Conservation (phyloP, 176 grass and related monocot species). For the Carex myosuroides region DNA sequence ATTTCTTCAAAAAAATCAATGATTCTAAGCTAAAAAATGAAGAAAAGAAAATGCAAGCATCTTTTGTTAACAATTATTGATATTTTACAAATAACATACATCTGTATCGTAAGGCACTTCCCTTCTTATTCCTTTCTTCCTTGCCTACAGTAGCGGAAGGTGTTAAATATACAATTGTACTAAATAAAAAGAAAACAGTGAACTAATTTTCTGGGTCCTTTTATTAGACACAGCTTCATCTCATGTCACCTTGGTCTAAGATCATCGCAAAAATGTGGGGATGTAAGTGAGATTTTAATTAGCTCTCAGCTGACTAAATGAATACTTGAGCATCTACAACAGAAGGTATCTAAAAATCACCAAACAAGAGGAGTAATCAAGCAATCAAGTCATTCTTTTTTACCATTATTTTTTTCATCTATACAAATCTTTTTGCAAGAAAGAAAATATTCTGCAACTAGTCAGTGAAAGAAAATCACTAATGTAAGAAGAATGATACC, state of each 20-base stretch:
- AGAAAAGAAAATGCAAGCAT: background rate
- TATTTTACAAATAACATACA: background rate
- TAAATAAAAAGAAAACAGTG: background rate
- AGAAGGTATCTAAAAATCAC: slow-evolving; percentile 5
- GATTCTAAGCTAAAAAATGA: background rate
- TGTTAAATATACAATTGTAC: background rate
- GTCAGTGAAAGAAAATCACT: background rate
- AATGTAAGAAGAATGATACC: background rate
- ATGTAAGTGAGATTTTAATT: background rate
- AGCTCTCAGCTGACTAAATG: background rate
- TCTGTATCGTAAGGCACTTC: background rate
- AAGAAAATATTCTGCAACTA: background rate
- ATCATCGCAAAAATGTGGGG: background rate
- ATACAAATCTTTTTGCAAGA: background rate
- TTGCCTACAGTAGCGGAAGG: background rate
- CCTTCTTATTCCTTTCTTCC: background rate
- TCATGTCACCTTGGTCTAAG: background rate
- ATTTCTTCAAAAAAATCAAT: background rate
- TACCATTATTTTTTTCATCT: background rate
- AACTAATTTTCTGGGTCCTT: background rate
- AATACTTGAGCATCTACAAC: background rate
- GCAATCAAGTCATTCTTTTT: background rate
- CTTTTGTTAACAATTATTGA: background rate
- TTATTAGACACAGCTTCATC: background rate
- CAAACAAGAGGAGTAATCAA: background rate